Base-by-base conservation (phyloP, 352 stramenopile species). In the Pythium brachiatum region DNA sequence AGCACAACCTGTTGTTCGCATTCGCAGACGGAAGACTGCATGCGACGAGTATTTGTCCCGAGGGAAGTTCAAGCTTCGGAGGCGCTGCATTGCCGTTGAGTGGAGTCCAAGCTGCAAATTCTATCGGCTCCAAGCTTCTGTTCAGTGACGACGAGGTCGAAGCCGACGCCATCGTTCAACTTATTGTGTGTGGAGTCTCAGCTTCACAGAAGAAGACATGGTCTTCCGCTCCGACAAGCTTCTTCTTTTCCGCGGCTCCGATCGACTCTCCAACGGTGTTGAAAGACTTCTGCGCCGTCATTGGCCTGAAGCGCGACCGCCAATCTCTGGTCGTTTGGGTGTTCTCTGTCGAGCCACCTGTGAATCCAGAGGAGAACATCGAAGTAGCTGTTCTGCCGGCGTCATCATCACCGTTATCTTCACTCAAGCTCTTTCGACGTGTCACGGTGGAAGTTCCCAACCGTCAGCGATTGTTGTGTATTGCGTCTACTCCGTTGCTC, bases 211-310 rank as follows among this genome's bases (percentile, higher is more conserved):
- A 87, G 50, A 70, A 76, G 7, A 57, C 81, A 11, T 92, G 83
- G 83, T 79, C 72, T 1, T 70, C 73, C 13, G 73, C 66, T 51
- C 44, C 41, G 47, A 31, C 29, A 20, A 71, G 50, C 64, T 21
- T 73, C 57, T 53, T 66, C 62, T 52, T 64, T 32, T n/a, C 65
- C 0, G 39, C 43, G 20, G 7, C 64, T 52, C 13, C 57, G 4
- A 21, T 20, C 1, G 53, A 57, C 7, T 27, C 8, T 2, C 46
- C 59, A n/a, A 41, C 44, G 2, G 25, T 62, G 2, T 18, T 51
- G 7, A 90, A 85, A 32, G 83, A 92, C 64, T 92, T 76, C 36
- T 88, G 66, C 29, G 77, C 87, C 48, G 62, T 86, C 29, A 20
- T 88, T 69, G 83, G 77, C 16, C 25, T 87, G n/a, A 69, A 75